Evolutionary conservation across 108 stramenopile genomes (phyloP).

Genomic region (Skeletonema marinoi): DNA sequence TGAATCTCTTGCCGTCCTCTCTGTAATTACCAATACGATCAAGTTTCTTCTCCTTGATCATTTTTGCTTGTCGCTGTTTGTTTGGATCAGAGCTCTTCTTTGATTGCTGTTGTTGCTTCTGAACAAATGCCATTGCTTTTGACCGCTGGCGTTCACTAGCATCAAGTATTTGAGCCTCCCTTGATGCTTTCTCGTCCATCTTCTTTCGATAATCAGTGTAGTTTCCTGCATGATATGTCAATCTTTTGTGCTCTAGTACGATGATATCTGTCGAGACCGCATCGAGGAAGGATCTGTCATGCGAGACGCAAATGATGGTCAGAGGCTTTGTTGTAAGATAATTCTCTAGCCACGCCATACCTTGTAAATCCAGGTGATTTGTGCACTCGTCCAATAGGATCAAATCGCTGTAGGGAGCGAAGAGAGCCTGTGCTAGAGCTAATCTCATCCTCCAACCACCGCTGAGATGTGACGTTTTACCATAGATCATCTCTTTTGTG

Average conservation of each 20-base stretch:
- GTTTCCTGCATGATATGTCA: slow-evolving; percentile 74
- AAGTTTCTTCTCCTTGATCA: slow-evolving; percentile 80
- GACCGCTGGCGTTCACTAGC: slow-evolving; percentile 61
- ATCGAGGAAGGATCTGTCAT: slow-evolving; percentile 95
- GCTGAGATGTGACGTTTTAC: slow-evolving; percentile 71
- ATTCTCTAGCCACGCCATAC: slow-evolving; percentile 88
- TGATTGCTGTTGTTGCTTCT: slow-evolving; percentile 57
- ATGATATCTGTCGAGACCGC: slow-evolving; percentile 81
- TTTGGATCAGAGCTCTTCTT: slow-evolving; percentile 67
- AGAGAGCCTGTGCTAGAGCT: slow-evolving; percentile 72
- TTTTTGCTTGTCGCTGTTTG: slow-evolving; percentile 75
- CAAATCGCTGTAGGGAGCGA: slow-evolving; percentile 89
- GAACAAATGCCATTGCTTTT: slow-evolving; percentile 68
- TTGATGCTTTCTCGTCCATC: slow-evolving; percentile 54
- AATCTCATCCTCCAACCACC: slow-evolving; percentile 98
- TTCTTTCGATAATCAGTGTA: slow-evolving; percentile 62
- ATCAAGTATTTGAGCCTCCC: slow-evolving; percentile 68
- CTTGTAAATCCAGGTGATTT: slow-evolving; percentile 82
- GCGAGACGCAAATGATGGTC: slow-evolving; percentile 90
- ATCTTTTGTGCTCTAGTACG: slow-evolving; percentile 58
- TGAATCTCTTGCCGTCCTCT: slow-evolving; percentile 92
- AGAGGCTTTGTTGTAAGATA: slow-evolving; percentile 83
- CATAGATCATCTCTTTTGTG: slow-evolving; percentile 86
- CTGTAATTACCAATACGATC: slow-evolving; percentile 93
- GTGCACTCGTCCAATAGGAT: slow-evolving; percentile 93